Evolutionary conservation across 331 rosid genomes (phyloP), one percentile per base, ranked within the genome.

Genomic region (Phaseolus coccineus): DNA sequence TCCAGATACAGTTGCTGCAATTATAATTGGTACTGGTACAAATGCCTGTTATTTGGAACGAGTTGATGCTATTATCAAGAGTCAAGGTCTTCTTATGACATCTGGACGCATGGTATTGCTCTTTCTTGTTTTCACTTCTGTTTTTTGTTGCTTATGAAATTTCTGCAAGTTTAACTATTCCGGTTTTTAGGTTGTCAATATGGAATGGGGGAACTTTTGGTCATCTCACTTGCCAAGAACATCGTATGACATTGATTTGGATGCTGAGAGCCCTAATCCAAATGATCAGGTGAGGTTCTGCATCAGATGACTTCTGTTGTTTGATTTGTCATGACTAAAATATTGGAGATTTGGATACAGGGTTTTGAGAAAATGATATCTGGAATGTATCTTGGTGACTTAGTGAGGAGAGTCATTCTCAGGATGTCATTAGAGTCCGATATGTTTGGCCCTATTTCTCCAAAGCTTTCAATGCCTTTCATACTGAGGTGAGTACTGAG

Each of bases 151-250:
- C 8, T 6, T 66, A 55, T 64, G 72, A 59, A 67, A 66, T 65
- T 47, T 64, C 24, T 40, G 33, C 3, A 12, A 46, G 51, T 33
- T 42, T 40, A 55, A 67, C 4, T 12, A 24, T 73, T 79, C 40
- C 74, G 52, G 52, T 15, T 73, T 25, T 81, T 73, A 93, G 97
- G 97, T 84, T 79, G 87, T 93, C 80, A 91, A 93, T 78, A 93
- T 91, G 96, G 97, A 93, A 81, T 93, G 97, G 97, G 97, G 97
- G 28, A 93, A 87, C 81, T 93, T 93, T 85, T 93, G 94, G 96
- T 85, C 97, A 24, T 84, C 96, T 83, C 96, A 93, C 84, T 87
- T 91, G 50, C 97, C 97, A 62, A 91, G 96, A 89, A 91, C 97
- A 52, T 53, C 80, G 2, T 91, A 91, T 83, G 97, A 93, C 77